Base-by-base conservation (phyloP, 1,139 yeast species). In the Geotrichum citri-aurantii region DNA sequence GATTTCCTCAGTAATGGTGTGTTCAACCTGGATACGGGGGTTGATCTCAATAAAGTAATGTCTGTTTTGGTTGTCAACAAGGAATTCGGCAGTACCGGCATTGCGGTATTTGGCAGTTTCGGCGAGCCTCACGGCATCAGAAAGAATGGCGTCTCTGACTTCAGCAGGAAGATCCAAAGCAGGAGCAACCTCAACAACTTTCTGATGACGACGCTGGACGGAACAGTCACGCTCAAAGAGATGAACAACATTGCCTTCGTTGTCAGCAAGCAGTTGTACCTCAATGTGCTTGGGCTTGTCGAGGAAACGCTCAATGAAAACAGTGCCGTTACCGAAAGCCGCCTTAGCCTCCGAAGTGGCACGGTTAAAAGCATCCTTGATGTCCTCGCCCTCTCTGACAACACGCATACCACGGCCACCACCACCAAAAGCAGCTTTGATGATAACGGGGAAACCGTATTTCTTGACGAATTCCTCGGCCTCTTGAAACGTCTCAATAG, bases 371-470 rank as follows among this genome's bases (percentile, higher is more conserved):
- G 98, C 98, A 73, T 93, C 98, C 56, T 74, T 85, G 63, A 93
- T 84, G 71, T 86, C 91, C 66, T 93, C 99, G 67, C 97, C 98
- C 74, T 93, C 97, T 71, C 95, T 82, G 55, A 95, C 99, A 57
- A 93, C 98, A 78, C 99, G 86, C 99, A 93, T 93, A 80, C 99
- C 99, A 77, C 99, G 86, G 71, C 99, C 99, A 80, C 99, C 99
- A 77, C 99, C 99, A 74, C 99, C 99, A 72, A 88, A 93, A 51
- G 99, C 99, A 50, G 99, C 99, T 77, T 93, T 93, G 75, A 93
- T 92, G 74, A 93, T 93, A 55, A 93, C 98, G 10, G 99, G 99
- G 76, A 73, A 92, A 27, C 99, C 99, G 73, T 92, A 81, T 74
- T 89, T 69, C 49, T 78, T 82, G 42, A 91, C 97, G 71, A 93